Evolutionary conservation across 2,329 filamentous ascomycete species (phyloP).

Genomic region (Didymella pinodella): DNA sequence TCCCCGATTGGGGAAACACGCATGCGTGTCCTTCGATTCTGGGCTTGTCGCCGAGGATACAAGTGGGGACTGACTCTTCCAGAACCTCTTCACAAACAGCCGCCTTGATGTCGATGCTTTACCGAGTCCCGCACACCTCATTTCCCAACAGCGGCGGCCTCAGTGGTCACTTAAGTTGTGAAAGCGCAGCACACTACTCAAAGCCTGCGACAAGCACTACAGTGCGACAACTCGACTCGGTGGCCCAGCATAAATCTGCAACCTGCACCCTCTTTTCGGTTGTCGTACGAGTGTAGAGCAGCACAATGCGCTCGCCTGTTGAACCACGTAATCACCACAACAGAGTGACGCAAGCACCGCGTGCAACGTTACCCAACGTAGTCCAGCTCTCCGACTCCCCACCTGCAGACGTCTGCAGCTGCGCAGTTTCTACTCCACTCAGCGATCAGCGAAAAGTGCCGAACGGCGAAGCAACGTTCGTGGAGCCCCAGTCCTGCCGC

Average conservation of each 20-base stretch:
- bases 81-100: slow-evolving; percentile 32
- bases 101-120: slow-evolving; percentile 24
- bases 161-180: slow-evolving; percentile 6
- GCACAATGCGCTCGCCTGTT: slow-evolving; percentile 7
- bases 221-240: neutral
- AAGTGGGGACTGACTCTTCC: slow-evolving; percentile 32
- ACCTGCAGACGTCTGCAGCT: slow-evolving; percentile 27
- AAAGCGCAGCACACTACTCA: slow-evolving; percentile 13
- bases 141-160: slow-evolving; percentile 28
- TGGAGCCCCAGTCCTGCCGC: slow-evolving; percentile 28
- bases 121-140: slow-evolving; percentile 25
- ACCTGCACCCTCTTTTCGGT: neutral
- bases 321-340: slow-evolving; percentile 3
- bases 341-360: slow-evolving; percentile 30
- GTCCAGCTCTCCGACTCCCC: slow-evolving; percentile 20
- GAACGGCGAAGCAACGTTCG: slow-evolving; percentile 32
- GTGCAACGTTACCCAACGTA: slow-evolving; percentile 6
- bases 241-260: neutral
- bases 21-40: slow-evolving; percentile 27
- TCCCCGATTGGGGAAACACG: slow-evolving; percentile 27
- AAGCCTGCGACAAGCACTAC: slow-evolving; percentile 6
- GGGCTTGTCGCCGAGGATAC: slow-evolving; percentile 33
- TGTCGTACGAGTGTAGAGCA: slow-evolving; percentile 11
- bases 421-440: slow-evolving; percentile 30
- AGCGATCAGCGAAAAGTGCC: slow-evolving; percentile 26